Conservation (phyloP, 495 filamentous ascomycete genomes). For the Penicillium arizonense region DNA sequence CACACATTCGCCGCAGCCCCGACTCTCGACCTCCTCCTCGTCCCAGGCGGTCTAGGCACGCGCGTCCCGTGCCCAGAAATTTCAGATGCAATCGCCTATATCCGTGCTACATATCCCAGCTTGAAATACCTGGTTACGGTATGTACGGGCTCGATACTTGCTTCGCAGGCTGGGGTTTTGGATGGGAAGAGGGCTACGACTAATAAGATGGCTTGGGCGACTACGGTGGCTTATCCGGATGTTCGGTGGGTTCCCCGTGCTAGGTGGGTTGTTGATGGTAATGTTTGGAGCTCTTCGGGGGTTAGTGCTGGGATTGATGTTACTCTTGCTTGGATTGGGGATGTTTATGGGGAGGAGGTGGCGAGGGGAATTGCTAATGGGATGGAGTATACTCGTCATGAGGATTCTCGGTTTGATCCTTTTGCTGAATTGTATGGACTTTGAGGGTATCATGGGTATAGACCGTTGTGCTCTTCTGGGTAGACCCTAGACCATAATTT, state of each 20-base stretch:
- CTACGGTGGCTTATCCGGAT: constrained; percentile 21
- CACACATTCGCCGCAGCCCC: constrained; percentile 51
- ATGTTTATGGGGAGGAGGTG: constrained; percentile 14
- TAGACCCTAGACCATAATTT: too few species aligned
- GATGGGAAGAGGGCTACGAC: constrained; percentile 59
- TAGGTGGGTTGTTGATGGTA: constrained; percentile 65
- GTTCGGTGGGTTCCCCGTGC: constrained; percentile 61
- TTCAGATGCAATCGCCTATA: constrained; percentile 39
- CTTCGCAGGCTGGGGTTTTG: constrained; percentile 55
- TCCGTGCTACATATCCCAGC: constrained; percentile 38
- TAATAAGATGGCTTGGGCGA: constrained; percentile 29
- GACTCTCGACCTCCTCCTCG: constrained; percentile 59
- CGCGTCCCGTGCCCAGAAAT: constrained; percentile 25
- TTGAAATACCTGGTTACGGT: constrained; percentile 60
- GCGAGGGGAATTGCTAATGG: constrained; percentile 12
- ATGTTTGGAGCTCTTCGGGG: constrained; percentile 67
- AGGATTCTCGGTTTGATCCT: constrained; percentile 17
- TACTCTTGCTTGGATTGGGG: constrained; percentile 30
- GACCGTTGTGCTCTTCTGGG: neutral
- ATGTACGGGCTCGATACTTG: constrained; percentile 56
- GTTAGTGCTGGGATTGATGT: constrained; percentile 67
- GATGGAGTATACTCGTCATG: constrained; percentile 19
- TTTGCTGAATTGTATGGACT: constrained; percentile 23
- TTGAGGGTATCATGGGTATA: neutral
- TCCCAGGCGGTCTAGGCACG: constrained; percentile 63